These are phyloP conservation scores for Marsdenia floribunda DNA, from an alignment of 257 asterid species.

Conservation along the genomic window DNA sequence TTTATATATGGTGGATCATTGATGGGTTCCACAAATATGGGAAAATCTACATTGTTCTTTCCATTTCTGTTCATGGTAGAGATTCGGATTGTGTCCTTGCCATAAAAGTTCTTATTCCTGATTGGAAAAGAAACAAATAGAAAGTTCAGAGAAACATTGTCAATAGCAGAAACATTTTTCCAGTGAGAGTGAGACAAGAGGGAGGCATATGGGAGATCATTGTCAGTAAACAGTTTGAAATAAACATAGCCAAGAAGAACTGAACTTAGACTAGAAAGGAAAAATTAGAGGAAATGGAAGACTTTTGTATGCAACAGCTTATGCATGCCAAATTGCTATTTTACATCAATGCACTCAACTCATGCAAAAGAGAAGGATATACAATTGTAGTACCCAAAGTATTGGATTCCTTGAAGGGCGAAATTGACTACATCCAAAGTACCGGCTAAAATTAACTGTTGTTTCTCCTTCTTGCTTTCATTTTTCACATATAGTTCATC, in stretches of 20 bases:
- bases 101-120: constrained; percentile 68
- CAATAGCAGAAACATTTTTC: not conserved
- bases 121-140: constrained; percentile 14
- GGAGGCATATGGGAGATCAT: not conserved
- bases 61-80: constrained; percentile 68
- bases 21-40: constrained; percentile 70
- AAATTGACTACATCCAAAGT: constrained; percentile 53
- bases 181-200: not conserved
- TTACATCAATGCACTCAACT: not conserved
- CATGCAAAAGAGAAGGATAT: not conserved
- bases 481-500: constrained; percentile 32
- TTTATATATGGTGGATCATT: constrained; percentile 79
- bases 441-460: constrained; percentile 53
- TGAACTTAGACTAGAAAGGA: not conserved
- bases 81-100: constrained; percentile 53
- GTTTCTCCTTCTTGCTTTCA: constrained; percentile 27
- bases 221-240: not conserved
- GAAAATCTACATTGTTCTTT: constrained; percentile 53
- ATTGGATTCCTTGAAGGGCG: constrained; percentile 73
- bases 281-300: not conserved
- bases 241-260: not conserved
- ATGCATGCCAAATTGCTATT: not conserved
- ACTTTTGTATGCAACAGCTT: not conserved
- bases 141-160: not conserved
- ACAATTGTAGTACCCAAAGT: constrained; percentile 48